phyloP scores from a whole-genome alignment of 139 green algal genomes.

The Astrephomene gubernaculifera region DNA sequence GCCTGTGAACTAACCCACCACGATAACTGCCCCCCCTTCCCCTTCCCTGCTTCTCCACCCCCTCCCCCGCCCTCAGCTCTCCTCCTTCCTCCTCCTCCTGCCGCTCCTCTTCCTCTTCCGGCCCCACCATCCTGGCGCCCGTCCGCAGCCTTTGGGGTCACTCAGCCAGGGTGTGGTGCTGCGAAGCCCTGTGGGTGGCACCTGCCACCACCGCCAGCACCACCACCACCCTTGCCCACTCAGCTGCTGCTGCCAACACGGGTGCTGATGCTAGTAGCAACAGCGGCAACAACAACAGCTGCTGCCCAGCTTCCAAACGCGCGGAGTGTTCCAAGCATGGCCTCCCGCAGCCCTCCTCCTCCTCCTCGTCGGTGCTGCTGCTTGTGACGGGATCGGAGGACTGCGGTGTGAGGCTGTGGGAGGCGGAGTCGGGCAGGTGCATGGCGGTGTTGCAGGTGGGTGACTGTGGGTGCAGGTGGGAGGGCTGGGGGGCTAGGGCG shows the following conservation, averaged over 20 bases:
- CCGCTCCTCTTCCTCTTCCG: background rate
- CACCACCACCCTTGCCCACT: too few species aligned
- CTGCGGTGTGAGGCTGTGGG: conserved; percentile 45
- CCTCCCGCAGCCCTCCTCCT: background rate
- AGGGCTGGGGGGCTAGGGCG: background rate
- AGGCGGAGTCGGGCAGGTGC: conserved; percentile 1
- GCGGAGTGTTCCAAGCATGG: too few species aligned
- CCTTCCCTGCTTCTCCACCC: background rate
- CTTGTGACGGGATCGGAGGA: conserved; percentile 47
- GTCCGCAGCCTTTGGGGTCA: conserved; percentile 43
- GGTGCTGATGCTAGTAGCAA: background rate
- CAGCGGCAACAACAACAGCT: too few species aligned
- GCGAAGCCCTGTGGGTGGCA: background rate
- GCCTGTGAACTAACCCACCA: too few species aligned
- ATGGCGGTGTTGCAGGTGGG: conserved; percentile 44
- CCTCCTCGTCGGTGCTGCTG: background rate
- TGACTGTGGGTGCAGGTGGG: background rate
- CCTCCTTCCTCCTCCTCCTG: background rate
- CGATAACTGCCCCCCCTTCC: too few species aligned
- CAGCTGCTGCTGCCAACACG: background rate
- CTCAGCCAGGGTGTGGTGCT: conserved; percentile 37
- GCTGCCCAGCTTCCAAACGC: too few species aligned
- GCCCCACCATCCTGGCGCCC: background rate
- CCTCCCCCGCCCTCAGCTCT: background rate
- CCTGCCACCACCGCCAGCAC: too few species aligned